Conservation (phyloP, 352 stramenopile species). For the Phytopythium sindhum region DNA sequence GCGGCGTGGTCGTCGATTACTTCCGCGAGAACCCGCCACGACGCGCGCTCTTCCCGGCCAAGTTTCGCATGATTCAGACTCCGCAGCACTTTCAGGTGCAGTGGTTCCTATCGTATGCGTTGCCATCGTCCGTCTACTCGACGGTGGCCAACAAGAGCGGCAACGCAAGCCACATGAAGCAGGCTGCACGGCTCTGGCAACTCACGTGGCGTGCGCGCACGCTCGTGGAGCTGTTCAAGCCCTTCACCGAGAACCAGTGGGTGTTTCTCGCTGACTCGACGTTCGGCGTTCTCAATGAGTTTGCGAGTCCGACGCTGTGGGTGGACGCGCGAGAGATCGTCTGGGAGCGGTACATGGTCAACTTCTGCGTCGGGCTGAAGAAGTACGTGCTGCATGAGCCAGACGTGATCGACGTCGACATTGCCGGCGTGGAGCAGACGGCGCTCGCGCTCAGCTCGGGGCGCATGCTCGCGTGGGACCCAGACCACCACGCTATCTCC, state of each 20-base stretch:
- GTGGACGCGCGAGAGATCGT: constrained; percentile 71
- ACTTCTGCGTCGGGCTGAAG: constrained; percentile 81
- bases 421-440: constrained; percentile 76
- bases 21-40: constrained; percentile 66
- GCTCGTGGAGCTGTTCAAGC: constrained; percentile 82
- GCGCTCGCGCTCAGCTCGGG: constrained; percentile 75
- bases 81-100: constrained; percentile 81
- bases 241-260: constrained; percentile 87
- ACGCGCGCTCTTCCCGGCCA: constrained; percentile 45
- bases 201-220: constrained; percentile 74
- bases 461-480: constrained; percentile 84
- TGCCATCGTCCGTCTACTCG: constrained; percentile 81
- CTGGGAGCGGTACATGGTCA: constrained; percentile 85
- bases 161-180: constrained; percentile 57
- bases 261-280: constrained; percentile 62
- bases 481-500: constrained; percentile 86
- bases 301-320: constrained; percentile 44
- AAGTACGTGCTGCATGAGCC: constrained; percentile 77
- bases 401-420: constrained; percentile 80
- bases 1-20: constrained; percentile 55
- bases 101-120: constrained; percentile 76
- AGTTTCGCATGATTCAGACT: constrained; percentile 78
- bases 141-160: constrained; percentile 66
- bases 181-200: constrained; percentile 63
- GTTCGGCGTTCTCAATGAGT: constrained; percentile 27